A percentile compares a stretch with the other conserved stretches of the same genome.
Conservation (phyloP, 2,329 filamentous ascomycete species). For the Pleomassaria siparia region DNA sequence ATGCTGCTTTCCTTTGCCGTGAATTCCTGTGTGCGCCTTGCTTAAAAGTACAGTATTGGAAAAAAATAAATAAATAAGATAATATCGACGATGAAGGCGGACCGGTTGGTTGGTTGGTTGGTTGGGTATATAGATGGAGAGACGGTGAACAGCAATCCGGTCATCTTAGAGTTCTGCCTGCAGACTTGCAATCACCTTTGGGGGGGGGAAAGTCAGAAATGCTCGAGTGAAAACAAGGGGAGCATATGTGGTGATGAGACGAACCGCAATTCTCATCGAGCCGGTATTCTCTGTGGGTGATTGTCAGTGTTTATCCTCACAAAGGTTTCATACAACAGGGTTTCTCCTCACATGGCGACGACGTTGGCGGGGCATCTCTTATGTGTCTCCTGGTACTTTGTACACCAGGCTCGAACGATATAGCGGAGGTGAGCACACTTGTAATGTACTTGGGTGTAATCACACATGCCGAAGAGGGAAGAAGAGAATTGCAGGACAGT, state of each 20-base stretch:
- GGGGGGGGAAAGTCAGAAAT: constrained; percentile 15
- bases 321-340: neutral
- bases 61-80: constrained; percentile 7
- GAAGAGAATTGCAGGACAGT: neutral
- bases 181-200: constrained; percentile 40
- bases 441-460: constrained; percentile 62
- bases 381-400: constrained; percentile 56
- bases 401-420: constrained; percentile 59
- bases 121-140: neutral
- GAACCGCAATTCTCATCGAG: constrained; percentile 52
- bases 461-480: constrained; percentile 52
- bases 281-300: constrained; percentile 47
- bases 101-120: no score
- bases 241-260: constrained; percentile 10
- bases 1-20: constrained; percentile 18
- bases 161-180: constrained; percentile 16
- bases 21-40: constrained; percentile 32
- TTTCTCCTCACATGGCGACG: constrained; percentile 49
- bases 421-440: constrained; percentile 58
- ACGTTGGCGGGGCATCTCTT: constrained; percentile 58
- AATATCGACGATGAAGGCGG: constrained; percentile 12
- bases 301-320: constrained; percentile 11
- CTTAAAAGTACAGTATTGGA: constrained; percentile 15
- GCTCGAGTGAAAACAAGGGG: neutral
- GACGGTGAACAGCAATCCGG: constrained; percentile 8